phyloP scores from a whole-genome alignment of 2,329 filamentous ascomycete genomes.

The Stromatinia cepivora region DNA sequence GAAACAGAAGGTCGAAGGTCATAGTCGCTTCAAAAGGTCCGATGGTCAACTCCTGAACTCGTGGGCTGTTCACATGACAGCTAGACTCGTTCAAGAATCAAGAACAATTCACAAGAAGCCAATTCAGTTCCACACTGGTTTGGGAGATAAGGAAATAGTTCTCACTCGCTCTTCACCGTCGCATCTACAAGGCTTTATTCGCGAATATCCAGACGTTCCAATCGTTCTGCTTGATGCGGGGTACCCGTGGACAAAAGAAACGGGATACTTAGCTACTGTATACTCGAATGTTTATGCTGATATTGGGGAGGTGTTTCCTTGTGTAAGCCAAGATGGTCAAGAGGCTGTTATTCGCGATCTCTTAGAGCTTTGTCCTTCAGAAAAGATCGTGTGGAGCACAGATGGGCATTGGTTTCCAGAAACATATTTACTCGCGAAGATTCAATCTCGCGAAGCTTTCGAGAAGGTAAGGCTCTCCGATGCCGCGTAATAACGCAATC shows the following conservation, averaged over 20 bases:
- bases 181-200: slow-evolving; percentile 72
- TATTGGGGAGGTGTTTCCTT: slow-evolving; percentile 79
- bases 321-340: slow-evolving; percentile 74
- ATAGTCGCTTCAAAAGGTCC: slow-evolving; percentile 52
- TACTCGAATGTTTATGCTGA: slow-evolving; percentile 82
- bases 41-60: slow-evolving; percentile 67
- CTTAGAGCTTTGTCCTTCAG: slow-evolving; percentile 71
- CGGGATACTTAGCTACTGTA: slow-evolving; percentile 73
- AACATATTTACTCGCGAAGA: slow-evolving; percentile 71
- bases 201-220: slow-evolving; percentile 65
- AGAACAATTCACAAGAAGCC: slow-evolving; percentile 60
- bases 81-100: slow-evolving; percentile 56
- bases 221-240: slow-evolving; percentile 78
- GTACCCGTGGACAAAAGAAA: slow-evolving; percentile 78
- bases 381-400: slow-evolving; percentile 77
- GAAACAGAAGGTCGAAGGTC: slow-evolving; percentile 29
- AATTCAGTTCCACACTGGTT: slow-evolving; percentile 79
- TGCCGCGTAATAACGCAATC: too few relatives aligned
- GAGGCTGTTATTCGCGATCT: slow-evolving; percentile 69
- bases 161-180: slow-evolving; percentile 71
- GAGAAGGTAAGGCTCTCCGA: slow-evolving; percentile 54
- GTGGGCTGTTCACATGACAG: slow-evolving; percentile 64
- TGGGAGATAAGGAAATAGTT: slow-evolving; percentile 77
- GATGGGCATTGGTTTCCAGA: slow-evolving; percentile 80
- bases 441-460: slow-evolving; percentile 70